Conservation (phyloP, 2,329 filamentous ascomycete species). For the Lecanoromycetidae sp. region DNA sequence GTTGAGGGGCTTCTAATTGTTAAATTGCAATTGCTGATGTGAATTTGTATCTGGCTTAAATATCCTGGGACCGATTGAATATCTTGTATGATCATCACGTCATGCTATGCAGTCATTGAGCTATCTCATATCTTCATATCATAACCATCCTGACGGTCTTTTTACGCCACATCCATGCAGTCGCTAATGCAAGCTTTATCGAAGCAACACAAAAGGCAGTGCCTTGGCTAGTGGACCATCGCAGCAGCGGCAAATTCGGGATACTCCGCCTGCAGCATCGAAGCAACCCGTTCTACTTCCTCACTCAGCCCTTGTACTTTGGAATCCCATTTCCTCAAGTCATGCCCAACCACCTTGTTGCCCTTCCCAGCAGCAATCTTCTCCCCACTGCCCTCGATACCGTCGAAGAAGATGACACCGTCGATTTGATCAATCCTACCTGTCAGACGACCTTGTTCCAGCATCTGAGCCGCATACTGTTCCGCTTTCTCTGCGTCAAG, state of each 20-base stretch:
- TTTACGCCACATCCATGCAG: constrained; percentile 1
- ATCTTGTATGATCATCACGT: too few species aligned
- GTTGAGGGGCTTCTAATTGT: not conserved
- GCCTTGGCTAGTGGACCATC: constrained; percentile 5
- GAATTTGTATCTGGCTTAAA: too few species aligned
- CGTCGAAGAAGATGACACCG: constrained; percentile 74
- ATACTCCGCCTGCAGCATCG: constrained; percentile 66
- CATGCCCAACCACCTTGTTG: constrained; percentile 47
- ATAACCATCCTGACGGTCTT: too few species aligned
- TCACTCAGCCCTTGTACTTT: constrained; percentile 80
- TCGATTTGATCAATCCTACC: constrained; percentile 93
- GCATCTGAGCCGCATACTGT: constrained; percentile 85
- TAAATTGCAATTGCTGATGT: not conserved
- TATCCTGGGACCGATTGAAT: too few species aligned
- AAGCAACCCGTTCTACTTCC: constrained; percentile 78
- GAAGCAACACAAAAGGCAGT: not conserved
- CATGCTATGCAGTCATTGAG: too few species aligned
- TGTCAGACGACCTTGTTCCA: constrained; percentile 79
- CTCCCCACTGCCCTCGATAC: constrained; percentile 55
- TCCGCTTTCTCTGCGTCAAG: constrained; percentile 73
- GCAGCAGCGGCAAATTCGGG: constrained; percentile 33
- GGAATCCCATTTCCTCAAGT: constrained; percentile 75
- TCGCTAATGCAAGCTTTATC: not conserved
- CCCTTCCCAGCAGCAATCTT: constrained; percentile 52
- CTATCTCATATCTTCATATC: too few species aligned